These are phyloP conservation scores for Pezicula neosporulosa DNA, from an alignment of 2,329 filamentous ascomycete species.

Conservation along the genomic window DNA sequence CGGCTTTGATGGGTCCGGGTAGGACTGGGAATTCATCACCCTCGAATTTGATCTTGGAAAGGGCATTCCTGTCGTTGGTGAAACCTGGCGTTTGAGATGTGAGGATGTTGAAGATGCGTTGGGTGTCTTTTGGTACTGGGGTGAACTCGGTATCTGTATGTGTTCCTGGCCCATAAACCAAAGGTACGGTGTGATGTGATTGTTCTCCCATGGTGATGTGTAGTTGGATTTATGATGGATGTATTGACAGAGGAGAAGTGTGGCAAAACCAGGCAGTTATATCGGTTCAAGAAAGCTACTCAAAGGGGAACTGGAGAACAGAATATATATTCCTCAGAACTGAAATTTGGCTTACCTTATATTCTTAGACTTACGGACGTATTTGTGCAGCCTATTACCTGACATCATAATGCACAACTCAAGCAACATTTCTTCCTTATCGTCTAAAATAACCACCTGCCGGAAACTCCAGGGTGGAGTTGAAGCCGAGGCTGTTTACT, in stretches of 20 bases:
- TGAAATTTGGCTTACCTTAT: no score
- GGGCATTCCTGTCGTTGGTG: constrained; percentile 29
- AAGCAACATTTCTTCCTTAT: no score
- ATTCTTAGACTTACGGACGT: no score
- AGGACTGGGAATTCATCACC: constrained; percentile 36
- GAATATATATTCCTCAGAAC: no score
- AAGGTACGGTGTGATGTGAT: background rate
- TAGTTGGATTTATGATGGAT: background rate
- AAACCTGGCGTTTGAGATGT: constrained; percentile 36
- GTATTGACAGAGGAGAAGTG: background rate
- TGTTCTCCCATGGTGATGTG: background rate
- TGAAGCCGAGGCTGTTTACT: no score
- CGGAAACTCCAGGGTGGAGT: no score
- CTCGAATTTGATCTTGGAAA: constrained; percentile 34
- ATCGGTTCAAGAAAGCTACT: no score
- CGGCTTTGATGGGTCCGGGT: constrained; percentile 40
- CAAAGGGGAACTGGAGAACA: no score
- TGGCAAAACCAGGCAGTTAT: no score
- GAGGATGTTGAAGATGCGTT: constrained; percentile 34
- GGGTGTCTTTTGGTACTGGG: constrained; percentile 33
- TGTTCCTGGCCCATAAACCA: constrained; percentile 36
- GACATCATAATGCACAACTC: no score
- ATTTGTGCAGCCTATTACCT: no score
- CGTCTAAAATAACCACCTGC: no score
- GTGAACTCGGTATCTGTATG: constrained; percentile 33